Percentiles rank a stretch among this genome's conserved stretches.
Evolutionary conservation across 1,139 yeast genomes (phyloP).

Genomic region (Sugiyamaella xylanicola): DNA sequence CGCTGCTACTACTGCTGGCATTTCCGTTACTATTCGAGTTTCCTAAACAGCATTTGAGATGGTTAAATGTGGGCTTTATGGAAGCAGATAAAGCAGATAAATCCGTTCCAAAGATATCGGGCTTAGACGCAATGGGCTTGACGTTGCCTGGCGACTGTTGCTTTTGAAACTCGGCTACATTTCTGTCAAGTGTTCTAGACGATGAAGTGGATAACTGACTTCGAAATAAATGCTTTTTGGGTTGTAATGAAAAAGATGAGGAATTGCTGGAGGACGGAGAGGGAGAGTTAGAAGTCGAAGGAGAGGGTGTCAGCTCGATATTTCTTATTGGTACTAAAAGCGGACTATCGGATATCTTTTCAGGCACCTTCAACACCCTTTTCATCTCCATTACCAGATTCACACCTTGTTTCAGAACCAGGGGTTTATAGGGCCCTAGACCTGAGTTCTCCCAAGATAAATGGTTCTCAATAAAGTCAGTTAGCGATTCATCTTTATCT

Average conservation of each 20-base stretch:
- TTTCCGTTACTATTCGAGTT: slow-evolving; percentile 1
- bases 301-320: slow-evolving; percentile 7
- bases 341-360: slow-evolving; percentile 8
- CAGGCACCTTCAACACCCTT: slow-evolving; percentile 3
- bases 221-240: slow-evolving; percentile 15
- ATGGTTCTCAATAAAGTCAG: background rate
- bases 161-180: slow-evolving; percentile 11
- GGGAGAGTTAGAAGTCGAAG: slow-evolving; percentile 10
- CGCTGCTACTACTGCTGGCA: slow-evolving; percentile 13
- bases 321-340: slow-evolving; percentile 9
- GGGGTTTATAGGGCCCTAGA: slow-evolving; percentile 15
- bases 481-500: slow-evolving; percentile 4
- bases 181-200: slow-evolving; percentile 14
- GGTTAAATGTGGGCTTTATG: background rate
- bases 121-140: background rate
- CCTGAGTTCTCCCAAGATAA: slow-evolving; percentile 10
- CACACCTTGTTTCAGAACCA: slow-evolving; percentile 11
- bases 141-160: background rate
- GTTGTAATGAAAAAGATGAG: slow-evolving; percentile 4
- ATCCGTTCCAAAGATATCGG: background rate
- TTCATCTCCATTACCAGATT: slow-evolving; percentile 9
- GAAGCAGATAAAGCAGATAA: background rate
- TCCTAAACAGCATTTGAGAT: slow-evolving; percentile 4
- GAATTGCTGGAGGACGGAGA: slow-evolving; percentile 12
- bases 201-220: slow-evolving; percentile 15